Percentiles rank a stretch among this genome's conserved stretches.
phyloP scores from a whole-genome alignment of 257 asterid genomes.

The Linaria vulgaris region DNA sequence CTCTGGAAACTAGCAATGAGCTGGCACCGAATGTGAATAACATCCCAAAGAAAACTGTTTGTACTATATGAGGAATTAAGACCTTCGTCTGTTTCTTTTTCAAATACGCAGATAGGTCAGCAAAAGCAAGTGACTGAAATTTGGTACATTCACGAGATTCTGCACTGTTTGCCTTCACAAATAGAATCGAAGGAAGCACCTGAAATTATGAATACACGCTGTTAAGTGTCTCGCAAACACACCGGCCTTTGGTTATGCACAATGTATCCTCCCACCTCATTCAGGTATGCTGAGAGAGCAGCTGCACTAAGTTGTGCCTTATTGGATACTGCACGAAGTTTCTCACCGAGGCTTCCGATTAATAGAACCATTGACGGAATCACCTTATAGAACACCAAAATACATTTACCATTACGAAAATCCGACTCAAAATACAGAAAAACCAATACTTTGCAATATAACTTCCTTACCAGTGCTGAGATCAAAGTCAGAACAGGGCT shows the following conservation, averaged over 20 bases:
- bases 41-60: constrained; percentile 58
- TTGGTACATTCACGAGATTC: constrained; percentile 65
- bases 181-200: constrained; percentile 84
- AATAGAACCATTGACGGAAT: constrained; percentile 69
- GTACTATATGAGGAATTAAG: constrained; percentile 82
- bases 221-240: constrained; percentile 20
- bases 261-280: constrained; percentile 52
- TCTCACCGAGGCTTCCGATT: constrained; percentile 80
- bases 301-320: constrained; percentile 68
- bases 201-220: constrained; percentile 28
- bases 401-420: neutral
- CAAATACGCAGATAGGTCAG: constrained; percentile 60
- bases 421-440: neutral
- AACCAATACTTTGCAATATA: neutral
- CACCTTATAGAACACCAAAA: constrained; percentile 42
- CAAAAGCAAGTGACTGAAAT: constrained; percentile 70
- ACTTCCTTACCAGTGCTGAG: constrained; percentile 68
- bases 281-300: constrained; percentile 78
- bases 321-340: constrained; percentile 65
- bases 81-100: constrained; percentile 82
- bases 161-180: constrained; percentile 85
- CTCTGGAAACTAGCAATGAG: constrained; percentile 59
- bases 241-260: neutral
- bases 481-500: constrained; percentile 71
- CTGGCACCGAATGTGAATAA: constrained; percentile 54